Base-by-base conservation (phyloP, 2,329 filamentous ascomycete genomes). In the Chaetomium strumarium region DNA sequence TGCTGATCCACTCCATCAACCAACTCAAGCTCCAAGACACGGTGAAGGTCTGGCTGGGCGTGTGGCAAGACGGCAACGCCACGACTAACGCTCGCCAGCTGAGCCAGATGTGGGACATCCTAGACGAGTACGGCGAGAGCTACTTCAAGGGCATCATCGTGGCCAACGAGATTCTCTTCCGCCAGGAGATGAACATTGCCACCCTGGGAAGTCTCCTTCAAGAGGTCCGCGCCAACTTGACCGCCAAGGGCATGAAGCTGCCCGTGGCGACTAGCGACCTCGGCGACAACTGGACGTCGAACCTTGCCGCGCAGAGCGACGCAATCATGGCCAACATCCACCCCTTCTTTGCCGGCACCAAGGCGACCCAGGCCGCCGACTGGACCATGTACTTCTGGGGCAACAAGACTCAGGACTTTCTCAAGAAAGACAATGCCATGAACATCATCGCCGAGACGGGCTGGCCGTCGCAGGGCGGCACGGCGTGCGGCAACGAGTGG, bases 271-370 rank as follows among this genome's bases (percentile, higher is more conserved):
- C 90, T 0, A 90, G 88, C 0, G 92, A 97, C 66, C 77, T 97
- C 0, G 92, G 92, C 24, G 85, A 93, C 63, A 86, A 92, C 63
- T 97, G 92, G 92, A 85, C 83, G 2, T 64, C 76, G 0, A 74
- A 76, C 2, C 79, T 97, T 16, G 87, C 86, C 0, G 62, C 71
- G 4, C 76, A 82, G 47, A 87, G 89, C 39, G 91, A 97, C 68
- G 84, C 88, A 63, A 84, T 97, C 69, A 96, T 97, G 91, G 86
- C 89, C 61, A 97, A 97, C 66, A 88, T 97, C 50, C 93, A 97
- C 66, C 92, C 93, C 0, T 96, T 97, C 77, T 97, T 97, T 66
- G 87, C 85, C 0, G 92, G 92, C 43, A 82, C 89, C 12, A 73
- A 78, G 0, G 85, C 83, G 2, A 73, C 80, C 2, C 67, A 78